Percentiles rank a stretch among this genome's conserved stretches.
Conservation (phyloP, 768 basidiomycete genomes). For the Mrakia blollopis region DNA sequence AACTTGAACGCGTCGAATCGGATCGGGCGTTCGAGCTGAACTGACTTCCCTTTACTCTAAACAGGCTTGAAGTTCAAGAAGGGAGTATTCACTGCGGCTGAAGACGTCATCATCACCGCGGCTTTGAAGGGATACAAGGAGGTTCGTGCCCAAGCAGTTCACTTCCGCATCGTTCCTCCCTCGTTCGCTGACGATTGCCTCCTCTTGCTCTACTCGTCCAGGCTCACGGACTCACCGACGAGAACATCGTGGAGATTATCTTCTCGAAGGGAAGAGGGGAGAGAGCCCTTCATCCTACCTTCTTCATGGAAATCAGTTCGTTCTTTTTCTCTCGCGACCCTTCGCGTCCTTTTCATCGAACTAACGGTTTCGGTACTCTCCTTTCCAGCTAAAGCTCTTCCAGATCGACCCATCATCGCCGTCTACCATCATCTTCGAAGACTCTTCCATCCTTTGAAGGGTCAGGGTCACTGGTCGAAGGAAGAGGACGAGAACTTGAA, state of each 20-base stretch:
- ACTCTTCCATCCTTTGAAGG: conserved; percentile 61
- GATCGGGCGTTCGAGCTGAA: not conserved
- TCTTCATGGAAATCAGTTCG: conserved; percentile 75
- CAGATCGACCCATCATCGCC: conserved; percentile 71
- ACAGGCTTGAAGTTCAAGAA: conserved; percentile 79
- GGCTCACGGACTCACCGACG: conserved; percentile 51
- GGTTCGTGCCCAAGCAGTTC: not conserved
- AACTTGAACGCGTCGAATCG: not conserved
- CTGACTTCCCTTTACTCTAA: not conserved
- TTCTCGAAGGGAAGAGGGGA: conserved; percentile 57
- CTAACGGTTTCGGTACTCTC: not conserved
- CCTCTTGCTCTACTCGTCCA: conserved; percentile 33
- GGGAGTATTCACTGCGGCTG: conserved; percentile 76
- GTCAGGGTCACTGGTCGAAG: conserved; percentile 64
- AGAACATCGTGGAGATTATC: conserved; percentile 59
- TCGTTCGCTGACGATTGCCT: not conserved
- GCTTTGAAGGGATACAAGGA: conserved; percentile 57
- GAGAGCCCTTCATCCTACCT: conserved; percentile 58
- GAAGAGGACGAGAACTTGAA: conserved; percentile 62
- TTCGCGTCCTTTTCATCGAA: not conserved
- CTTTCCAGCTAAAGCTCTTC: conserved; percentile 59
- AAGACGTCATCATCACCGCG: conserved; percentile 59
- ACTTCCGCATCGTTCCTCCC: not conserved
- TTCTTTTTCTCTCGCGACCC: not conserved
- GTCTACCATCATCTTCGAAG: conserved; percentile 78